phyloP scores from a whole-genome alignment of 768 basidiomycete genomes.

The Mycena amicta region DNA sequence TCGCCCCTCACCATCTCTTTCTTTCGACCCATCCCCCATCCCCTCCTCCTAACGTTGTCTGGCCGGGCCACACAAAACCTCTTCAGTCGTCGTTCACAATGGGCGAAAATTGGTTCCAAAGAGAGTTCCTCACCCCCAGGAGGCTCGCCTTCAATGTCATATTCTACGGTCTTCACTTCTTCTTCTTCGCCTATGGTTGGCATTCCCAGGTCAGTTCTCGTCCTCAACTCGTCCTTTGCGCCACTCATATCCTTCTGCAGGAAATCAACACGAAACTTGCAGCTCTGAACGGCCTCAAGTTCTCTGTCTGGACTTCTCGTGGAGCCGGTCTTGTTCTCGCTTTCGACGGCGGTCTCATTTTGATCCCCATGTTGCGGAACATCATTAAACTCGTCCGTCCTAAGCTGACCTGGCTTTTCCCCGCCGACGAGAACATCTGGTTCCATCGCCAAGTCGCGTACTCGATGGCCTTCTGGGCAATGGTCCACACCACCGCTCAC shows the following conservation, averaged over 20 bases:
- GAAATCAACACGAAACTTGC: constrained; percentile 62
- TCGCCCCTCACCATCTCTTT: constrained; percentile 19
- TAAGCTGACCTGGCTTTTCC: constrained; percentile 78
- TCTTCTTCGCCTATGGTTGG: constrained; percentile 87
- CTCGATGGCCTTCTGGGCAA: constrained; percentile 89
- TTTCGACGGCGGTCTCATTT: constrained; percentile 82
- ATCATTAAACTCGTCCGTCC: constrained; percentile 84
- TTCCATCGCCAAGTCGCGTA: constrained; percentile 95
- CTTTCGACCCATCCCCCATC: background rate
- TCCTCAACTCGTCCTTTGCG: background rate
- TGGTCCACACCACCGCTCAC: constrained; percentile 92
- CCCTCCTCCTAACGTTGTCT: constrained; percentile 32
- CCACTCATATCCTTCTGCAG: constrained; percentile 38
- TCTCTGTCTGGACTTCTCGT: constrained; percentile 88
- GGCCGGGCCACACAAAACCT: constrained; percentile 55
- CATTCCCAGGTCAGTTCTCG: constrained; percentile 70
- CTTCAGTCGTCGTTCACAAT: constrained; percentile 41
- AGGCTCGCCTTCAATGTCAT: constrained; percentile 74
- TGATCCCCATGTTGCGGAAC: constrained; percentile 89
- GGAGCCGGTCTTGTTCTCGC: constrained; percentile 92
- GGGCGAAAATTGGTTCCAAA: constrained; percentile 72
- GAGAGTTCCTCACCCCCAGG: constrained; percentile 65
- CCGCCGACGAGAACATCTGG: constrained; percentile 95
- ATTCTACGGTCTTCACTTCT: constrained; percentile 79
- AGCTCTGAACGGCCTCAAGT: constrained; percentile 77